A percentile compares a stretch with the other conserved stretches of the same genome.
These are phyloP conservation scores for Ceratobasidium sp. DNA, from an alignment of 1,284 basidiomycete genomes.

Conservation along the genomic window DNA sequence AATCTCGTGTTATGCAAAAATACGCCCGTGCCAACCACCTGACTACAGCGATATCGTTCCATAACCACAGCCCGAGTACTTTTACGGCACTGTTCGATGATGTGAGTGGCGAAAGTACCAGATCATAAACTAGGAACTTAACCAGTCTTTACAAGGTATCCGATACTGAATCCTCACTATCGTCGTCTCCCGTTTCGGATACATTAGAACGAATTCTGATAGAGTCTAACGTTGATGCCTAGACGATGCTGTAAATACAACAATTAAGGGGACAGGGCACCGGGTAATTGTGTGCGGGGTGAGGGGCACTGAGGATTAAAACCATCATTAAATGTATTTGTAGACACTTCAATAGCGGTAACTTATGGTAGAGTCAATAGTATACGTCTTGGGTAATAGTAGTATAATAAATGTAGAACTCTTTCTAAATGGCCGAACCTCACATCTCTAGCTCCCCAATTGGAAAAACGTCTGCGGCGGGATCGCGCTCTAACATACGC, in stretches of 20 bases:
- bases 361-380: conserved; percentile 8
- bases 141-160: neutral
- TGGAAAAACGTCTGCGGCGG: conserved; percentile 19
- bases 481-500: conserved; percentile 25
- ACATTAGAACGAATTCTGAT: neutral
- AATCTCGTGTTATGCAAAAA: conserved; percentile 29
- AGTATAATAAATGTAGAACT: neutral
- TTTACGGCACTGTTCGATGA: neutral
- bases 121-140: neutral
- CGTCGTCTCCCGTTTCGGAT: neutral
- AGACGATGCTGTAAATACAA: neutral
- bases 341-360: neutral
- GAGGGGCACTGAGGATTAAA: neutral
- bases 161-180: conserved; percentile 26
- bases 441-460: conserved; percentile 30
- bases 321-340: conserved; percentile 21
- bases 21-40: conserved; percentile 22
- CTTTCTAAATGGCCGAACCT: neutral
- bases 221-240: neutral
- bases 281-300: neutral
- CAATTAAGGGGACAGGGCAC: neutral
- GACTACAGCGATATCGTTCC: conserved; percentile 26
- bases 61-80: neutral
- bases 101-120: neutral
- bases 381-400: conserved; percentile 12